These are phyloP conservation scores for Penicillium sp. DNA, from an alignment of 2,329 filamentous ascomycete species.

Conservation along the genomic window DNA sequence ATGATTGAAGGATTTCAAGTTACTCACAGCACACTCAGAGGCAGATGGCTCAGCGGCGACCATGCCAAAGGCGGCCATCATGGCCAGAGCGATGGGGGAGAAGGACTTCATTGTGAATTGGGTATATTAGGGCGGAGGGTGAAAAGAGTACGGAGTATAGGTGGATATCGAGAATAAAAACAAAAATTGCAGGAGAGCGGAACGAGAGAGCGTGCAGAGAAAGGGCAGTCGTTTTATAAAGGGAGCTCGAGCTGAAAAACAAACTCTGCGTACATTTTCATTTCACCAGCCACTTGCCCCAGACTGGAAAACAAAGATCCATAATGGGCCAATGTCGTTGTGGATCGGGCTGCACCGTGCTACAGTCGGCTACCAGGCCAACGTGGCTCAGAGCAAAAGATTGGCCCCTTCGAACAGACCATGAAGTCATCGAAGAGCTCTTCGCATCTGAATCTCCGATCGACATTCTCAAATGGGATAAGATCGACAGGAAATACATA, in stretches of 20 bases:
- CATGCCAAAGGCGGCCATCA: constrained; percentile 29
- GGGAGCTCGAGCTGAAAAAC: constrained; percentile 8
- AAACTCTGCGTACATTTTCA: constrained; percentile 14
- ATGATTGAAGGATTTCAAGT: background rate
- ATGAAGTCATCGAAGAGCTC: constrained; percentile 21
- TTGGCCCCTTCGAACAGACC: background rate
- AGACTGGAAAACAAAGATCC: constrained; percentile 1
- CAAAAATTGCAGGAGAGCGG: background rate
- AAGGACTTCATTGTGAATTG: constrained; percentile 34
- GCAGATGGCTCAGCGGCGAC: constrained; percentile 27
- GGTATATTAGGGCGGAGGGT: background rate
- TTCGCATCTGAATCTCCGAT: constrained; percentile 14
- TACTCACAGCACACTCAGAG: constrained; percentile 34
- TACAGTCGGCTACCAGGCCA: constrained; percentile 18
- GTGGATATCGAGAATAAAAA: background rate
- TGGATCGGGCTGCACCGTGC: constrained; percentile 10
- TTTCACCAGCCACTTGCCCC: constrained; percentile 6
- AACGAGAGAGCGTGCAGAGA: constrained; percentile 1
- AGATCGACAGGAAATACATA: constrained; percentile 19
- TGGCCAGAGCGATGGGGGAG: constrained; percentile 27
- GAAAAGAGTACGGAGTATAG: background rate
- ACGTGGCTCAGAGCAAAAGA: constrained; percentile 21
- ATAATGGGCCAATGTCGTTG: background rate
- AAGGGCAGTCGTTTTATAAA: constrained; percentile 20
- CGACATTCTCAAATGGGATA: constrained; percentile 12